Conservation (phyloP, 495 filamentous ascomycete genomes). For the Aspergillus ostianus region DNA sequence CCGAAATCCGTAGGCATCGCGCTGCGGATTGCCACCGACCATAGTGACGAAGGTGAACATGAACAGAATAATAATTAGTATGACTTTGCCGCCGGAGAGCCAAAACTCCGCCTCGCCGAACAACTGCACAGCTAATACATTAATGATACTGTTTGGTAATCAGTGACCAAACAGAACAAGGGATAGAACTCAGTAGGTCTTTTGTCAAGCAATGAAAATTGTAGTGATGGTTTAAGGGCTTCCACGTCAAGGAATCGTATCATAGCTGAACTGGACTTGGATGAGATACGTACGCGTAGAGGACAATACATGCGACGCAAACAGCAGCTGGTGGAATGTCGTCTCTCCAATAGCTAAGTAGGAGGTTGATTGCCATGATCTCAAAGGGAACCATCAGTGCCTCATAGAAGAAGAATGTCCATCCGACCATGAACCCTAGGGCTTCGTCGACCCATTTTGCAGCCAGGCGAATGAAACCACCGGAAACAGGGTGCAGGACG, state of each 20-base stretch:
- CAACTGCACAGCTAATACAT: slow-evolving; percentile 53
- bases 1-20: slow-evolving; percentile 71
- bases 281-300: slow-evolving; percentile 19
- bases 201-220: neutral
- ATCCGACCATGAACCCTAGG: slow-evolving; percentile 51
- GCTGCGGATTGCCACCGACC: slow-evolving; percentile 68
- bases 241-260: too few relatives aligned
- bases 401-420: slow-evolving; percentile 64
- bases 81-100: slow-evolving; percentile 64
- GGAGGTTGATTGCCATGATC: slow-evolving; percentile 64
- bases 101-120: slow-evolving; percentile 71
- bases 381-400: slow-evolving; percentile 69
- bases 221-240: slow-evolving; percentile 13
- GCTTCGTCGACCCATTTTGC: slow-evolving; percentile 51
- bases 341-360: slow-evolving; percentile 66
- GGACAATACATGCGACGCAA: slow-evolving; percentile 50
- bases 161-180: slow-evolving; percentile 31
- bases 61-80: slow-evolving; percentile 62
- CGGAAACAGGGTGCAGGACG: slow-evolving; percentile 53
- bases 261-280: too few relatives aligned
- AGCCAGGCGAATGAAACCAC: slow-evolving; percentile 47
- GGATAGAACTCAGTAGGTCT: neutral
- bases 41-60: slow-evolving; percentile 50
- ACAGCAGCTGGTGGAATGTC: slow-evolving; percentile 60
- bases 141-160: slow-evolving; percentile 17